Base-by-base conservation (phyloP, 306 rosid species). In the Quercus agrifolia region DNA sequence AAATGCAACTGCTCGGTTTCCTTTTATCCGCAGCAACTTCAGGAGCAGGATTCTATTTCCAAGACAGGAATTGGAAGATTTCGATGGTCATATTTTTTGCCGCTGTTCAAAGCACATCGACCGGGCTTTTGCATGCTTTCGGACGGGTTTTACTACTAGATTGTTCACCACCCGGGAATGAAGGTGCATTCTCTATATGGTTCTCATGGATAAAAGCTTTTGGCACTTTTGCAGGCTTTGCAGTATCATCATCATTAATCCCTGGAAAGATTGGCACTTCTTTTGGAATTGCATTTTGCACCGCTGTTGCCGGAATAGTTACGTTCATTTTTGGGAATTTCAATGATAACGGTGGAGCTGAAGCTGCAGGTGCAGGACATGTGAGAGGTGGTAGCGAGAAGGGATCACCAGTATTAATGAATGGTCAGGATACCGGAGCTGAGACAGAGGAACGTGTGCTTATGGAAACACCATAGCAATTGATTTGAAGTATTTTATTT, bases 1-100 rank as follows among this genome's bases (percentile, higher is more conserved):
- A 89, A 73, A 90, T 94, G 97, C 97, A 91, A 25, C 70, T 91
- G 1, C 85, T 94, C 7, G 98, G 98, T 14, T 92, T 92, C 81
- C 23, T 90, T 4, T 19, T 94, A 2, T 87, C 92, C 0, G 83
- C 89, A 1, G 8, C 82, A 8, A 79, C 92, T 0, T 80, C 94
- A 0, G 97, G 92, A 0, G 59, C 81, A 1, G 97, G 97, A 14
- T 92, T 91, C 87, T 87, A 81, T 33, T 90, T 73, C 51, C 77
- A 79, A 5, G 33, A 20, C 25, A 55, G n/a, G 18, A 63, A 44
- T 19, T 94, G 98, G 98, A 59, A 79, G 44, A 81, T 73, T 68
- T 78, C 49, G 1, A 77, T 76, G 52, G 74, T 92, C 6, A 72
- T 94, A 17, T 2, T 89, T 1, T 86, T 92, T 1, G 89, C 85